Evolutionary conservation across 2,329 filamentous ascomycete species (phyloP), one percentile per base, ranked within the genome.

Genomic region (Xylaria arbuscula): DNA sequence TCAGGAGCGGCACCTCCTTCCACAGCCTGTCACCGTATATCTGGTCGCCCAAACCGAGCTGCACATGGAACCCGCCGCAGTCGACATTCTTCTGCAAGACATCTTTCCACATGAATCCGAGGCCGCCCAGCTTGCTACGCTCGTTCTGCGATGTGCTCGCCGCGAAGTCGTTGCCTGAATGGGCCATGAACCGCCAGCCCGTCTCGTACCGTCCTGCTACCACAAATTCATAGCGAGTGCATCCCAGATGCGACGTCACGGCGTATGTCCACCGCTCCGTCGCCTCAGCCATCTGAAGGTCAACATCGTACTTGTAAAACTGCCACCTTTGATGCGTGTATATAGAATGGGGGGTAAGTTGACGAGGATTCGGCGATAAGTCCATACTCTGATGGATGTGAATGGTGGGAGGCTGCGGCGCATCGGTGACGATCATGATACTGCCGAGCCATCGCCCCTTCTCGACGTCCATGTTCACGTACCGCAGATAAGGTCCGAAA

Each of bases 91-190:
- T 98, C 81, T 98, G 94, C 77, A 99, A 86, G 34, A 99, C 94
- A 75, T 99, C 96, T 77, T 98, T 98, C 96, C 96, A 99, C 95
- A 99, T 97, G 77, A 96, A 93, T 0, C 94, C 93, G 0, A 97
- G 88, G 1, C 96, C 96, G 36, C 96, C 96, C 1, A 98, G 87
- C 74, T 92, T 93, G 38, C 90, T 89, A 51, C 95, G 88, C 74
- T 99, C 96, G 69, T 92, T 93, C 63, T 94, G 91, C 70, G 90
- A 94, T 1, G 97, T 96, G 71, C 92, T 91, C 34, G 97, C 86
- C 0, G 93, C 92, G 79, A 98, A 99, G 78, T 99, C 96, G 77
- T 98, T 98, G 3, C 95, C 95, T 15, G 94, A 98, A 75, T 97
- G 96, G 11, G 94, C 93, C 74, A 98, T 92, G 78, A 98, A 98